These are phyloP conservation scores for Penicillium coffeae DNA, from an alignment of 495 filamentous ascomycete genomes.

Conservation along the genomic window DNA sequence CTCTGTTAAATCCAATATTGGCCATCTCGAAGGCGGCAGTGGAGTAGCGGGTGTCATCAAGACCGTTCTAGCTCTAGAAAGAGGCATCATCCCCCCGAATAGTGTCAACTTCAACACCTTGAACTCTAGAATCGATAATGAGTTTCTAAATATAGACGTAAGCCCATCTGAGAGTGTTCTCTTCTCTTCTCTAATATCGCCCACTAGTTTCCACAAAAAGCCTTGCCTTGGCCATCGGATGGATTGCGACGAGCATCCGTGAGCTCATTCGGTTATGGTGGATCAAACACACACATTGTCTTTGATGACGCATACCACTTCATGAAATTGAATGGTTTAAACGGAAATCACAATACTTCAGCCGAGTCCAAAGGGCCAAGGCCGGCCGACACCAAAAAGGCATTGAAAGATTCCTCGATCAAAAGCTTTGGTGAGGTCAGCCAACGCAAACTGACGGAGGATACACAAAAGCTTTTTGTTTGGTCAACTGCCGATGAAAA, in stretches of 20 bases:
- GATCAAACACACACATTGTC: constrained; percentile 32
- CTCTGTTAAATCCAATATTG: constrained; percentile 36
- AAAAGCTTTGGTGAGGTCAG: too few relatives aligned
- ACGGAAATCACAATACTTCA: constrained; percentile 16
- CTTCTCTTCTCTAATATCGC: not conserved
- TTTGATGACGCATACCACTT: constrained; percentile 29
- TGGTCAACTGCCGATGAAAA: too few relatives aligned
- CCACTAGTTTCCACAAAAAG: constrained; percentile 8
- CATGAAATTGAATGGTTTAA: constrained; percentile 2
- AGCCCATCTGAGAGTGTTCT: not conserved
- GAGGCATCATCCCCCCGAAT: constrained; percentile 26
- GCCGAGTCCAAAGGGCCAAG: not conserved
- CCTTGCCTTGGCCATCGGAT: constrained; percentile 11
- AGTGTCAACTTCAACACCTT: constrained; percentile 22
- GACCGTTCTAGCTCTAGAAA: constrained; percentile 28
- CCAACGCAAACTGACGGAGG: too few relatives aligned
- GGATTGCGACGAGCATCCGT: constrained; percentile 26
- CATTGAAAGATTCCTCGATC: too few relatives aligned
- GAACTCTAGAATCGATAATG: constrained; percentile 33
- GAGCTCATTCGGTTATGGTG: constrained; percentile 34
- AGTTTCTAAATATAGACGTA: not conserved
- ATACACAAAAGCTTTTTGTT: too few relatives aligned
- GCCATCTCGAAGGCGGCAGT: constrained; percentile 32
- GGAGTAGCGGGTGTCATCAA: constrained; percentile 37
- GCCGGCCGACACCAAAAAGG: too few relatives aligned